Percentiles rank a stretch among this genome's conserved stretches.
Conservation (phyloP, 2,329 filamentous ascomycete species). For the Aspergillus eucalypticola region DNA sequence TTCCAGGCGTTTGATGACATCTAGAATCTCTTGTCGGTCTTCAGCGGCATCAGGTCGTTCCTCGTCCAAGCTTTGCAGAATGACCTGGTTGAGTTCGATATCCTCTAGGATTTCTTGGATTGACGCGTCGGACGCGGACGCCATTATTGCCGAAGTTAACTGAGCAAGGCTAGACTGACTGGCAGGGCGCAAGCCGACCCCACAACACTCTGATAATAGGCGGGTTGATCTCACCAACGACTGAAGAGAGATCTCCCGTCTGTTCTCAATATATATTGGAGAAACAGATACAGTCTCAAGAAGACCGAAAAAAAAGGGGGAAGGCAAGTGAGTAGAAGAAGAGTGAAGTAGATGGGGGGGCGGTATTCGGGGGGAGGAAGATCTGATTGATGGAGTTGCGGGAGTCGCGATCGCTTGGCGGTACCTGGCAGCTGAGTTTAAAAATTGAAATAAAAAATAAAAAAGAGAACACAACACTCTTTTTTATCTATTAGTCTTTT, state of each 20-base stretch:
- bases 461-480: no score
- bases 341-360: not conserved
- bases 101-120: conserved; percentile 34
- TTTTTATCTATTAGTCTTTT: no score
- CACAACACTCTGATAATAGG: not conserved
- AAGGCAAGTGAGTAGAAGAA: not conserved
- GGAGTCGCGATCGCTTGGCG: not conserved
- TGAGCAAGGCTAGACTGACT: not conserved
- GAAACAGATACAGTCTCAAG: not conserved
- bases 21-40: conserved; percentile 29
- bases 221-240: not conserved
- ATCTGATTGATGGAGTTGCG: not conserved
- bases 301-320: not conserved
- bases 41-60: conserved; percentile 27
- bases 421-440: not conserved
- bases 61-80: conserved; percentile 32
- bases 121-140: conserved; percentile 17
- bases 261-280: not conserved
- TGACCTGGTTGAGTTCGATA: conserved; percentile 33
- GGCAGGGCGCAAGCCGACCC: not conserved
- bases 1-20: conserved; percentile 28
- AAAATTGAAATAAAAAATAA: no score
- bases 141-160: conserved; percentile 11
- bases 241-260: not conserved
- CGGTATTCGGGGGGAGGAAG: not conserved